phyloP scores from a whole-genome alignment of 768 basidiomycete species.

The Hortiboletus flavorubellus region DNA sequence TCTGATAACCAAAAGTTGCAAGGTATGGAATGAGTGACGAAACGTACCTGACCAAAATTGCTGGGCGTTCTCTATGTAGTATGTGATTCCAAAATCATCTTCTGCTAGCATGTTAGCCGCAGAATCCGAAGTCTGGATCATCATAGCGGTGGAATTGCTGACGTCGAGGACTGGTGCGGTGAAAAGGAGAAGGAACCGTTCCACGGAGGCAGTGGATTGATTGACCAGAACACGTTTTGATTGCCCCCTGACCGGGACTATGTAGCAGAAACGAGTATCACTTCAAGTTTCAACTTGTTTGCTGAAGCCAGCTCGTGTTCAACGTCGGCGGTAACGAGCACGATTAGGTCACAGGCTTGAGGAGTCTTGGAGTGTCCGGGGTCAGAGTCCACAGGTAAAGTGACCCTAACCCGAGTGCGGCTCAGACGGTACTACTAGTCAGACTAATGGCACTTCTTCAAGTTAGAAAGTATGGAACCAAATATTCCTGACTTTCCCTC shows the following conservation, averaged over 20 bases:
- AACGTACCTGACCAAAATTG: constrained; percentile 88
- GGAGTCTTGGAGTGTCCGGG: constrained; percentile 19
- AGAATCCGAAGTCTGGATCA: constrained; percentile 17
- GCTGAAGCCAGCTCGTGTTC: constrained; percentile 4
- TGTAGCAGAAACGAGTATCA: not conserved
- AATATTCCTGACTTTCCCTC: too few species aligned
- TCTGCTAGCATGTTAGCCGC: constrained; percentile 33
- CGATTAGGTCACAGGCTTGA: not conserved
- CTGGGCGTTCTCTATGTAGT: constrained; percentile 77
- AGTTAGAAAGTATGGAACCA: too few species aligned
- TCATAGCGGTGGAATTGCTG: constrained; percentile 5
- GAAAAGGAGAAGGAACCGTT: constrained; percentile 5
- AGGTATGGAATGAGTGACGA: constrained; percentile 1
- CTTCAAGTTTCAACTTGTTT: not conserved
- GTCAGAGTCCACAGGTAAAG: constrained; percentile 10
- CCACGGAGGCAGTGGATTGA: not conserved
- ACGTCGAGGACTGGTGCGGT: constrained; percentile 6
- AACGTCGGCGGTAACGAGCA: constrained; percentile 2
- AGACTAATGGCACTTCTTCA: too few species aligned
- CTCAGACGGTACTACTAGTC: too few species aligned
- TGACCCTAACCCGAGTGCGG: not conserved
- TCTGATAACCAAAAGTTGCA: constrained; percentile 7
- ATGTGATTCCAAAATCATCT: constrained; percentile 76
- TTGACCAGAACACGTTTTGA: not conserved
- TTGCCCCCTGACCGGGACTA: not conserved